Conservation (phyloP, 2,329 filamentous ascomycete genomes). For the Epichloe festucae region DNA sequence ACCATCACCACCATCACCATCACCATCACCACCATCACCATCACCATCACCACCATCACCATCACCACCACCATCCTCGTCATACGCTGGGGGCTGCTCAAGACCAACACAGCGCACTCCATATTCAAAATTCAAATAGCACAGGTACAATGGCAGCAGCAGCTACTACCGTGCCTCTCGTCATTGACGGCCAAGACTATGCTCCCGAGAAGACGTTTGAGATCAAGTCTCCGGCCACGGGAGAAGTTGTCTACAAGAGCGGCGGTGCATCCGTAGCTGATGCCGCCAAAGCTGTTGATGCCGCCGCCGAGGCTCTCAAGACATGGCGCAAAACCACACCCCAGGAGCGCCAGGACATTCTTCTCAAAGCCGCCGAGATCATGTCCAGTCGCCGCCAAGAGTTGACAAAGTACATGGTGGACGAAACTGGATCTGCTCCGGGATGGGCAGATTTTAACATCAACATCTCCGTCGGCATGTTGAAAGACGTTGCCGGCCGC, state of each 20-base stretch:
- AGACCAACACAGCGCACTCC: too few species aligned
- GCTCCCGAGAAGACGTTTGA: conserved; percentile 35
- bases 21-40: too few species aligned
- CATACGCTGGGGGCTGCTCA: too few species aligned
- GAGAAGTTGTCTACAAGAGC: conserved; percentile 38
- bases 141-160: neutral
- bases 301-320: conserved; percentile 54
- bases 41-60: too few species aligned
- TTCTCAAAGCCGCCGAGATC: conserved; percentile 55
- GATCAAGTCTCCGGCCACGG: conserved; percentile 43
- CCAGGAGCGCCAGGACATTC: conserved; percentile 50
- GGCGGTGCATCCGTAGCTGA: conserved; percentile 42
- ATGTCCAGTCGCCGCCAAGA: conserved; percentile 48
- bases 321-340: conserved; percentile 55
- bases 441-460: conserved; percentile 31
- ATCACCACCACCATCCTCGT: too few species aligned
- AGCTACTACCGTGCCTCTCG: conserved; percentile 21
- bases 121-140: neutral
- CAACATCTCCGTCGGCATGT: conserved; percentile 20
- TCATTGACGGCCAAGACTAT: conserved; percentile 32
- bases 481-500: conserved; percentile 31
- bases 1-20: too few species aligned
- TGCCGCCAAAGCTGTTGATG: conserved; percentile 37
- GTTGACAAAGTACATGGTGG: conserved; percentile 43
- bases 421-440: conserved; percentile 30